Conservation (phyloP, 306 rosid species). For the Cicer arietinum region DNA sequence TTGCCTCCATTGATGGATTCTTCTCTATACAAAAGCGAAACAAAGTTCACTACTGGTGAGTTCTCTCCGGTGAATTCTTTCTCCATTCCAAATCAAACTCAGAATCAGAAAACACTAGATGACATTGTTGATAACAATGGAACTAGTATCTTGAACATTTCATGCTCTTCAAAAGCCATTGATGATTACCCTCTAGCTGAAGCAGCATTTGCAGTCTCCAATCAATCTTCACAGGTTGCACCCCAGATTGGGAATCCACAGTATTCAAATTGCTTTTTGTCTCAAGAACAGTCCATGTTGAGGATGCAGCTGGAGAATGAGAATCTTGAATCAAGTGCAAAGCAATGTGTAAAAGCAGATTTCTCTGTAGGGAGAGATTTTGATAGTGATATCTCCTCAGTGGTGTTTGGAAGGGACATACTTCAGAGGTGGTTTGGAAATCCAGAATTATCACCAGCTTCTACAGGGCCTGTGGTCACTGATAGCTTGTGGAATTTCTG, state of each 20-base stretch:
- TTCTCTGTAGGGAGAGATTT: constrained; percentile 40
- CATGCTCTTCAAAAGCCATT: constrained; percentile 14
- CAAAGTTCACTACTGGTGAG: constrained; percentile 40
- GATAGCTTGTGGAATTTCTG: constrained; percentile 63
- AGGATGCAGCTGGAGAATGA: constrained; percentile 38
- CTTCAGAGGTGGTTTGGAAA: constrained; percentile 40
- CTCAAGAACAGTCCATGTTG: constrained; percentile 55
- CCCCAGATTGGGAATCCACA: neutral
- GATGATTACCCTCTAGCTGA: constrained; percentile 24
- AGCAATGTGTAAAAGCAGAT: constrained; percentile 22
- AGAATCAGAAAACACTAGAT: constrained; percentile 44
- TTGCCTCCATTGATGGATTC: constrained; percentile 70
- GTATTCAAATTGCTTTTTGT: constrained; percentile 13
- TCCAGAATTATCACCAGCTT: constrained; percentile 51
- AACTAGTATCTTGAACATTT: constrained; percentile 5
- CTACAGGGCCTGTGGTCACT: constrained; percentile 48
- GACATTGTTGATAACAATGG: constrained; percentile 38
- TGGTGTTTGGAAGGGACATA: constrained; percentile 47
- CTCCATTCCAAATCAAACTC: constrained; percentile 56
- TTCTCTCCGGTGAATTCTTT: constrained; percentile 68
- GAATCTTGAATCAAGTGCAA: constrained; percentile 32
- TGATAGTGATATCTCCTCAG: constrained; percentile 51
- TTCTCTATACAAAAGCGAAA: constrained; percentile 47
- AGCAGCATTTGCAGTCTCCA: neutral
- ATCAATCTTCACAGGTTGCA: neutral